Base-by-base conservation (phyloP, 2,329 filamentous ascomycete species). In the Colletotrichum sp. region DNA sequence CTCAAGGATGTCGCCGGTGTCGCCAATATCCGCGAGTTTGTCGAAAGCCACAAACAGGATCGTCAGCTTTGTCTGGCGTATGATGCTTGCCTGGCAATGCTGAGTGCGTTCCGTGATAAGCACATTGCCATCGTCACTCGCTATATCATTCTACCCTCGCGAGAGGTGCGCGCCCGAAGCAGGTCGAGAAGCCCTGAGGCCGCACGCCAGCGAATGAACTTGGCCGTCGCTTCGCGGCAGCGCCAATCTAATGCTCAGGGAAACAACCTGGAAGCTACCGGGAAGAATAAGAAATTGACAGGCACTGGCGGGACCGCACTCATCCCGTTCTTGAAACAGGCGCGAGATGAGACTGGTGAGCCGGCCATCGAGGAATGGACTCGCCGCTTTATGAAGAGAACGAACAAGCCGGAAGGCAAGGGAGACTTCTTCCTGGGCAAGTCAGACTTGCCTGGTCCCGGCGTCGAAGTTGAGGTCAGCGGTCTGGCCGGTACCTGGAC, bases 71-170 rank as follows among this genome's bases (percentile, higher is more conserved):
- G 90, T 64, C 89, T 96, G 22, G 95, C 97, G 1, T 99, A 96
- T 84, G 97, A 99, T 81, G 95, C 96, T 8, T 98, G 96, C 82
- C 89, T 99, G 9, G 93, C 90, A 30, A 92, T 92, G 90, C 84
- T 92, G 66, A 90, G 90, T 77, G 85, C 86, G 18, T 93, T 98
- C 81, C 93, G 96, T 75, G 96, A 98, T 85, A 98, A 96, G 84
- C 97, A 99, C 84, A 98, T 99, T 80, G 95, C 95, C 83, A 96
- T 99, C 80, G 97, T 99, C 22, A 96, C 95, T 6, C 94, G 97
- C 55, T 99, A 99, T 87, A 98, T 99, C 84, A 94, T 99, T 81
- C 88, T 97, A 79, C 96, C 96, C 60, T 96, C 95, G 3, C 92
- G 94, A 28, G 94, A 96, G 84, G 91, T 93, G 8, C 90, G 93